Evolutionary conservation across 1,139 yeast species (phyloP).

Genomic region (Taphrina pruni): DNA sequence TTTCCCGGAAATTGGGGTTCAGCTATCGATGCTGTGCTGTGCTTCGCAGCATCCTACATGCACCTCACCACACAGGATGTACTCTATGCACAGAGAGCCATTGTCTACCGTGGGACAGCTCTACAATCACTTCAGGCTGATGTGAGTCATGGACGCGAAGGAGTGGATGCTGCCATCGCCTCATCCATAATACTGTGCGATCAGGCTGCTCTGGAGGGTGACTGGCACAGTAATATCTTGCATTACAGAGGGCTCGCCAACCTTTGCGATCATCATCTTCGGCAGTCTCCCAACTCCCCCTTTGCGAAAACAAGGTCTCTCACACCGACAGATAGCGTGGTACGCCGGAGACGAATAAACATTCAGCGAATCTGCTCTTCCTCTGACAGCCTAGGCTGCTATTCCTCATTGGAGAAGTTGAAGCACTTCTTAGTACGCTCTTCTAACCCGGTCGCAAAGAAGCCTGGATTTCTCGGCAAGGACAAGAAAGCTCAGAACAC

Average conservation of each 20-base stretch:
- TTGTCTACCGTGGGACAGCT: constrained; percentile 26
- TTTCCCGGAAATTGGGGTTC: constrained; percentile 16
- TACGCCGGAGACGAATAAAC: not conserved
- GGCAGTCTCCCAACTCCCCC: not conserved
- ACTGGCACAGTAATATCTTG: constrained; percentile 34
- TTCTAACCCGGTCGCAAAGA: not conserved
- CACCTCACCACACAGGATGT: constrained; percentile 18
- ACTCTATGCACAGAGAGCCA: constrained; percentile 12
- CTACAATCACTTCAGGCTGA: constrained; percentile 30
- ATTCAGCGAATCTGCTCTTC: not conserved
- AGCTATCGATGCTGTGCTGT: constrained; percentile 12
- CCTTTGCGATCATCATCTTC: constrained; percentile 13
- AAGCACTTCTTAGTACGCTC: not conserved
- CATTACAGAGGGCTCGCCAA: constrained; percentile 33
- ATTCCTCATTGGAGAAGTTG: not conserved
- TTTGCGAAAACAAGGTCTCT: constrained; percentile 1
- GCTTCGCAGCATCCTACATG: constrained; percentile 31
- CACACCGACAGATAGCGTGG: not conserved
- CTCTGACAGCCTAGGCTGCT: constrained; percentile 27
- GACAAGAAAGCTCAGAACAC: constrained; percentile 1
- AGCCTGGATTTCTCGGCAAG: constrained; percentile 19
- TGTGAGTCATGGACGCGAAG: constrained; percentile 2
- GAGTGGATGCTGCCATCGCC: constrained; percentile 31
- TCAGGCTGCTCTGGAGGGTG: constrained; percentile 38
- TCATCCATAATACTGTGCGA: constrained; percentile 28